Percentiles rank a stretch among this genome's conserved stretches.
Evolutionary conservation across 495 filamentous ascomycete species (phyloP).

Genomic region (Aspergillus nanangensis): DNA sequence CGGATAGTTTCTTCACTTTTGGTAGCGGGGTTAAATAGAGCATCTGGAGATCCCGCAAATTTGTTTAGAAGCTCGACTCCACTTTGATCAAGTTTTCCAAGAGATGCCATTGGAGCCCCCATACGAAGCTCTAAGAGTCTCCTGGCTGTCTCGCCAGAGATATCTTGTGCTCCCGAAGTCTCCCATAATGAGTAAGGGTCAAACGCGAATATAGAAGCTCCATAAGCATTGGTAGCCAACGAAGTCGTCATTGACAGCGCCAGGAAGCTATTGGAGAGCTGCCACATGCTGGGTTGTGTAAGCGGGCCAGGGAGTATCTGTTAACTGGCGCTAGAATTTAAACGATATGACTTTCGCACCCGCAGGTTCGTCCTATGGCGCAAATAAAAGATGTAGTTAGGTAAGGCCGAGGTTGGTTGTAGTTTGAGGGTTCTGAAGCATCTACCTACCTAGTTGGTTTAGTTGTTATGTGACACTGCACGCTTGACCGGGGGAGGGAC

Average conservation of each 20-base stretch:
- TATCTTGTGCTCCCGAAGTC: constrained; percentile 1
- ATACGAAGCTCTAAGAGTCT: constrained; percentile 52
- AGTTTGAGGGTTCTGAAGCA: too few species aligned
- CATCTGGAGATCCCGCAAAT: constrained; percentile 35
- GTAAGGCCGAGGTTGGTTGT: too few species aligned
- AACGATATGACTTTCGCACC: too few species aligned
- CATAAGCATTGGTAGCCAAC: constrained; percentile 23
- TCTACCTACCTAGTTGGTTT: too few species aligned
- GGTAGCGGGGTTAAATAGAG: constrained; percentile 34
- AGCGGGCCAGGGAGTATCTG: too few species aligned
- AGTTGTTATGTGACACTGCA: too few species aligned
- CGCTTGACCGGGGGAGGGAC: too few species aligned
- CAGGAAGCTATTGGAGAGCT: constrained; percentile 14
- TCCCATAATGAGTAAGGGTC: constrained; percentile 6
- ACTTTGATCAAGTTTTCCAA: constrained; percentile 39
- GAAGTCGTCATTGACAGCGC: constrained; percentile 20
- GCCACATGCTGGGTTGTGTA: background rate
- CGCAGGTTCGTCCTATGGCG: too few species aligned
- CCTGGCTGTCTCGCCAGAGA: constrained; percentile 44
- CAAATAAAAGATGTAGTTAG: too few species aligned
- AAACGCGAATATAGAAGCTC: constrained; percentile 37
- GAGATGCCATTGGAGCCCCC: constrained; percentile 42
- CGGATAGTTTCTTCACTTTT: constrained; percentile 13
- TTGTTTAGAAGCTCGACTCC: constrained; percentile 43
- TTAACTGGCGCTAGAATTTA: too few species aligned